These are phyloP conservation scores for Coriaria nepalensis DNA, from an alignment of 306 rosid genomes.

Conservation along the genomic window DNA sequence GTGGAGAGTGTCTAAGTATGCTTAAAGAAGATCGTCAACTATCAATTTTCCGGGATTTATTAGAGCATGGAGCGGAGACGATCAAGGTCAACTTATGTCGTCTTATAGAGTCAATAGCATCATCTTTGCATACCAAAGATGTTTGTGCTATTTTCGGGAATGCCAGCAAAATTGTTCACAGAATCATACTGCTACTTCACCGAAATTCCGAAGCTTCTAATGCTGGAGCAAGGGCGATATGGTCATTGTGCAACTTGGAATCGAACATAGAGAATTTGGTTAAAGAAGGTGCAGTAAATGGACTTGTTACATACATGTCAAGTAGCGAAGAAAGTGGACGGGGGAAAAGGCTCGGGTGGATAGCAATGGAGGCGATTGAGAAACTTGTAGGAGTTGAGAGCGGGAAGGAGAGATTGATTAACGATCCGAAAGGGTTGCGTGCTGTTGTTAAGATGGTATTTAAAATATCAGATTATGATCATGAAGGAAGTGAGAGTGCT, in stretches of 20 bases:
- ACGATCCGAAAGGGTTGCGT: conserved; percentile 26
- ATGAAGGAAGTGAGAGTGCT: conserved; percentile 60
- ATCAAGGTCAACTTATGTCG: conserved; percentile 39
- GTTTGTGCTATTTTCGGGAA: conserved; percentile 32
- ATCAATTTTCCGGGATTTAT: conserved; percentile 21
- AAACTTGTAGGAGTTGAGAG: conserved; percentile 39
- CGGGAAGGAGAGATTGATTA: conserved; percentile 37
- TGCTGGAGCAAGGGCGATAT: conserved; percentile 45
- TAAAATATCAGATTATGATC: conserved; percentile 51
- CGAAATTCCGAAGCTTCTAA: conserved; percentile 30
- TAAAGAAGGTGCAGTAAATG: conserved; percentile 39
- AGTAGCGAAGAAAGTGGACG: conserved; percentile 17
- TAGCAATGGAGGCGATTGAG: conserved; percentile 41
- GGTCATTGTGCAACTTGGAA: conserved; percentile 32
- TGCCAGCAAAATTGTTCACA: conserved; percentile 22
- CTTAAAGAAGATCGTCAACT: conserved; percentile 36
- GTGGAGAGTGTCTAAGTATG: conserved; percentile 31
- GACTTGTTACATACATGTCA: conserved; percentile 37
- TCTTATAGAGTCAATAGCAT: conserved; percentile 35
- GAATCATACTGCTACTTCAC: conserved; percentile 20
- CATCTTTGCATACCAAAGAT: conserved; percentile 28
- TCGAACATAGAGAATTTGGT: conserved; percentile 33
- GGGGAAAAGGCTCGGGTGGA: conserved; percentile 23
- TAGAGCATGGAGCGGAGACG: conserved; percentile 28
- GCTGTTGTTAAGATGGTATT: conserved; percentile 53